Evolutionary conservation across 2,329 filamentous ascomycete species (phyloP).

Genomic region (Sporothrix brasiliensis): DNA sequence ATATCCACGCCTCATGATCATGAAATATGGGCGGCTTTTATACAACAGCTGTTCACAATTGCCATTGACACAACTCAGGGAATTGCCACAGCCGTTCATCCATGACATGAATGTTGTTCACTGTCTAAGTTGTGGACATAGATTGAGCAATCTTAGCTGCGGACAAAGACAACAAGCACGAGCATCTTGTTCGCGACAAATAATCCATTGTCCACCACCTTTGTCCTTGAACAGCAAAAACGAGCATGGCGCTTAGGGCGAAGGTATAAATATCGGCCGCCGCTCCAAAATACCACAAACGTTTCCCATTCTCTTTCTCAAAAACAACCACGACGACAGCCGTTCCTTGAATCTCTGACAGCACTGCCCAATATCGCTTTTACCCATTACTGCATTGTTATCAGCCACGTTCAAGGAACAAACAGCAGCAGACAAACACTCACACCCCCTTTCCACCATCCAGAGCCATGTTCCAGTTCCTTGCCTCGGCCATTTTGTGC

Average conservation of each 20-base stretch:
- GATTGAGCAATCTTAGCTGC: not conserved
- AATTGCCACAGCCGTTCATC: not conserved
- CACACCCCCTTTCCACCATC: not conserved
- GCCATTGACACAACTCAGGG: no score
- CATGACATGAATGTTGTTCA: not conserved
- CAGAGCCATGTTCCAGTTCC: conserved; percentile 1
- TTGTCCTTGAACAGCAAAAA: conserved; percentile 14
- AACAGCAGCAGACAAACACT: not conserved
- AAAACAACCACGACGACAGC: not conserved
- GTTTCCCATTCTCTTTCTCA: no score
- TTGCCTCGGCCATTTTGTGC: not conserved
- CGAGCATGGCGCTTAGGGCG: not conserved
- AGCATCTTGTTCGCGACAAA: not conserved
- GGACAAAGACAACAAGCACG: not conserved
- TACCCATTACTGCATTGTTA: not conserved
- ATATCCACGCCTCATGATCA: no score
- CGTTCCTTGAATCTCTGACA: conserved; percentile 14
- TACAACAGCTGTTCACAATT: no score
- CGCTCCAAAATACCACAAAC: not conserved
- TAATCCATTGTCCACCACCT: not conserved
- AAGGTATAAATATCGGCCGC: not conserved
- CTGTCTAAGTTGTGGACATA: not conserved
- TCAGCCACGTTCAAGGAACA: not conserved
- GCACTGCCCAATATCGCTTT: not conserved
- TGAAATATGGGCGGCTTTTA: no score